phyloP scores from a whole-genome alignment of 1,139 yeast genomes.

The Saccharomyces hybrid region DNA sequence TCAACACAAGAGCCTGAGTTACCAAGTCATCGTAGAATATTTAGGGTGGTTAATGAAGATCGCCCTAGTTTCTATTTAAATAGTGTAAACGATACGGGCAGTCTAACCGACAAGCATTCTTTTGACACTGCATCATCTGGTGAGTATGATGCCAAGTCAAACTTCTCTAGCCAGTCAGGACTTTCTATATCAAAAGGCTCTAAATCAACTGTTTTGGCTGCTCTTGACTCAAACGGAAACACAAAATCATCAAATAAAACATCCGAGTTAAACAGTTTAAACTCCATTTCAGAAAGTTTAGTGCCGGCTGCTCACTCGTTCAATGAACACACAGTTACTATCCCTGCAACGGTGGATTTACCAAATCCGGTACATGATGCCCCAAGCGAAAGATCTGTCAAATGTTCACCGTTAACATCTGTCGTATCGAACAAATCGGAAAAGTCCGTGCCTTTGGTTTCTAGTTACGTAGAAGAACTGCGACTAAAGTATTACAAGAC shows the following conservation, averaged over 20 bases:
- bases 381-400: slow-evolving; percentile 1
- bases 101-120: slow-evolving; percentile 8
- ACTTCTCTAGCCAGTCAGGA: not conserved
- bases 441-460: slow-evolving; percentile 24
- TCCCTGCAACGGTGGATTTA: not conserved
- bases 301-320: not conserved
- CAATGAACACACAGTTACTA: not conserved
- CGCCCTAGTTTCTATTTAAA: slow-evolving; percentile 24
- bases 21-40: slow-evolving; percentile 15
- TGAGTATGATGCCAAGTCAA: not conserved
- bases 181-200: not conserved
- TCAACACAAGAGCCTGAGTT: not conserved
- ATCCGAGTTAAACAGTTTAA: not conserved
- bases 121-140: slow-evolving; percentile 2
- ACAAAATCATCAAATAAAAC: not conserved
- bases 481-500: slow-evolving; percentile 29
- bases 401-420: slow-evolving; percentile 5
- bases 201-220: not conserved
- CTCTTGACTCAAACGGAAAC: not conserved
- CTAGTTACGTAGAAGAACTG: slow-evolving; percentile 31
- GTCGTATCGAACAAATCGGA: slow-evolving; percentile 16
- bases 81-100: slow-evolving; percentile 16
- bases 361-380: slow-evolving; percentile 1
- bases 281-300: not conserved
- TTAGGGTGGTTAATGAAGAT: slow-evolving; percentile 29